Percentiles rank a stretch among this genome's conserved stretches.
Evolutionary conservation across 352 stramenopile genomes (phyloP).

Genomic region (Pythium myriotylum): DNA sequence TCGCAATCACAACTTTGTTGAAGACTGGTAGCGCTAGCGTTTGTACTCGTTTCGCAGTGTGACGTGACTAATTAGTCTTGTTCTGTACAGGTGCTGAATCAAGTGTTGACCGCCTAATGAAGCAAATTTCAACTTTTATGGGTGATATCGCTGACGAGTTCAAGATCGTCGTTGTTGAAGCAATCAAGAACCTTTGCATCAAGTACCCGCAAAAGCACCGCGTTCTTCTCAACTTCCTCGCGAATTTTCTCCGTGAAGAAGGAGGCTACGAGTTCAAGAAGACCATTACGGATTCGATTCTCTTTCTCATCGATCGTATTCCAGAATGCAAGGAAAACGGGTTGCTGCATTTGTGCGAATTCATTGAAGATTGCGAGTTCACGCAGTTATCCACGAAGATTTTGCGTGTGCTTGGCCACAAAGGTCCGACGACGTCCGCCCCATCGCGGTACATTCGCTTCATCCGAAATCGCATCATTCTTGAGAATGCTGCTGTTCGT

Average conservation of each 20-base stretch:
- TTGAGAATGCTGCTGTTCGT: constrained; percentile 97
- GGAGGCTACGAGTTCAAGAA: constrained; percentile 99
- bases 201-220: constrained; percentile 99
- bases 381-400: constrained; percentile 93
- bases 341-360: constrained; percentile 98
- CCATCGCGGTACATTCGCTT: constrained; percentile 99
- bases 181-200: constrained; percentile 97
- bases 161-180: constrained; percentile 98
- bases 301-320: constrained; percentile 96
- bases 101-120: constrained; percentile 96
- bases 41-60: too few species aligned
- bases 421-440: constrained; percentile 93
- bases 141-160: constrained; percentile 99
- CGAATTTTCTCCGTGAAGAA: constrained; percentile 96
- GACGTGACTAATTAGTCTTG: background rate
- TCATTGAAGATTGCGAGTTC: constrained; percentile 98
- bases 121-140: constrained; percentile 98
- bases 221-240: constrained; percentile 97
- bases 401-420: constrained; percentile 94
- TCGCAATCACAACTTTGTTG: constrained; percentile 99
- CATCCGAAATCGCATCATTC: constrained; percentile 99
- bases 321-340: constrained; percentile 97
- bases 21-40: constrained; percentile 88
- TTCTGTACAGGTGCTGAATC: constrained; percentile 85
- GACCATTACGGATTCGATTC: constrained; percentile 97